Percentiles rank a stretch among this genome's conserved stretches.
Evolutionary conservation across 129 eudicot genomes (phyloP).

Genomic region (Escallonia herrerae): DNA sequence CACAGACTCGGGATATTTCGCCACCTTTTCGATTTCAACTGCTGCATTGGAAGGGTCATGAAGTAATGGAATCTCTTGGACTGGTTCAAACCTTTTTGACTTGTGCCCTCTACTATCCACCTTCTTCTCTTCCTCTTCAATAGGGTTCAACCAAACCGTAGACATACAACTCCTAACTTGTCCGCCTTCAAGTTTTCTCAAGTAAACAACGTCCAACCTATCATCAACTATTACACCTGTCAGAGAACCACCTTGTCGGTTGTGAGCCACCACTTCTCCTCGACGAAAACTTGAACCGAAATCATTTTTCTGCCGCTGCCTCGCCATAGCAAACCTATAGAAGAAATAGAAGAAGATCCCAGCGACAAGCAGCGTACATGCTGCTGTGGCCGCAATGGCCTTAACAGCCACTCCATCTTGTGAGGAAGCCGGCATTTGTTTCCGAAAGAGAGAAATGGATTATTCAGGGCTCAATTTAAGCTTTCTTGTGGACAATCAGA

Average conservation of each 20-base stretch:
- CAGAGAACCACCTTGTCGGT: constrained; percentile 34
- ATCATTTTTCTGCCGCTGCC: constrained; percentile 17
- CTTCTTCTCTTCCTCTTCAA: constrained; percentile 41
- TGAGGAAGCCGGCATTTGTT: neutral
- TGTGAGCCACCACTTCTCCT: constrained; percentile 22
- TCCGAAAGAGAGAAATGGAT: neutral
- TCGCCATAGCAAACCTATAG: constrained; percentile 32
- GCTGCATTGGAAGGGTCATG: constrained; percentile 1
- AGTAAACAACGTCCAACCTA: constrained; percentile 50
- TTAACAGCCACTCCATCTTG: constrained; percentile 7
- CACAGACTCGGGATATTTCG: neutral
- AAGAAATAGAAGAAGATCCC: constrained; percentile 42
- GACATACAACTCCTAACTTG: constrained; percentile 38
- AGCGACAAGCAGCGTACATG: constrained; percentile 27
- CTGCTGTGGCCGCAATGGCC: constrained; percentile 48
- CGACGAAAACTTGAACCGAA: constrained; percentile 35
- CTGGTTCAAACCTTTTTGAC: constrained; percentile 6
- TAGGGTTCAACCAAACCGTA: constrained; percentile 52
- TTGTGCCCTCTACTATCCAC: constrained; percentile 17
- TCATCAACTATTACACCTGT: constrained; percentile 59
- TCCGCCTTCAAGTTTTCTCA: constrained; percentile 37
- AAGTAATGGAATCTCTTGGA: constrained; percentile 25
- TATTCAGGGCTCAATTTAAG: neutral
- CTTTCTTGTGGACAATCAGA: neutral
- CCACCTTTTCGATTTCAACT: neutral